Conservation (phyloP, 2,329 filamentous ascomycete genomes). For the Ascochyta clinopodiicola region DNA sequence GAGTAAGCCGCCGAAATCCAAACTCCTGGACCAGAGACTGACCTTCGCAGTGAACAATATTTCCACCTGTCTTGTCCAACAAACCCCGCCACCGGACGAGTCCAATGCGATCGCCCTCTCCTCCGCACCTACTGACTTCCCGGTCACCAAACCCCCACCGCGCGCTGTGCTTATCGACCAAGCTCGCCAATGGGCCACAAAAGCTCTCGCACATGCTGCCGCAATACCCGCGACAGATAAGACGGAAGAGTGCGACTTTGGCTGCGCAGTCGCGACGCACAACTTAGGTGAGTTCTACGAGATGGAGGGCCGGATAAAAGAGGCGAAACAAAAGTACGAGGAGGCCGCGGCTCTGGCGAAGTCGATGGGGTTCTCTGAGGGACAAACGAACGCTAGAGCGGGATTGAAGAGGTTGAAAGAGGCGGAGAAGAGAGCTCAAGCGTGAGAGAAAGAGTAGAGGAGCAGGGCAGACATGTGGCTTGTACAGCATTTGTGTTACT, state of each 20-base stretch:
- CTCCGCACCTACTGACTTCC: conserved; percentile 45
- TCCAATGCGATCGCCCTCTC: conserved; percentile 32
- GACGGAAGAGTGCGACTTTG: conserved; percentile 80
- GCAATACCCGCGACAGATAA: conserved; percentile 70
- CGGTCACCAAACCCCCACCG: conserved; percentile 54
- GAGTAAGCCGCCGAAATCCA: conserved; percentile 58
- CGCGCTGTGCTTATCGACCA: conserved; percentile 70
- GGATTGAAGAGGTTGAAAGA: conserved; percentile 48
- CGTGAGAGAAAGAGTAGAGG: no score
- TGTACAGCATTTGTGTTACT: background rate
- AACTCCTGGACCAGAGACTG: conserved; percentile 8
- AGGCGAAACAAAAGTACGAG: conserved; percentile 72
- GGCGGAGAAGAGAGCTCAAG: conserved; percentile 23
- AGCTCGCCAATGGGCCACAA: conserved; percentile 78
- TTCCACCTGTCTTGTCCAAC: conserved; percentile 74
- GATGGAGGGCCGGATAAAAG: conserved; percentile 69
- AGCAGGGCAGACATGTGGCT: background rate
- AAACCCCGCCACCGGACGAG: conserved; percentile 50
- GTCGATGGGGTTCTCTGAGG: conserved; percentile 56
- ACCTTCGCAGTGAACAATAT: conserved; percentile 74
- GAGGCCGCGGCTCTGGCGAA: conserved; percentile 69
- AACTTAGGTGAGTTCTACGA: conserved; percentile 86
- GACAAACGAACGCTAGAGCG: conserved; percentile 50
- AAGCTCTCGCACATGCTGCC: conserved; percentile 72
- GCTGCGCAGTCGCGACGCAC: conserved; percentile 82